Evolutionary conservation across 2,329 filamentous ascomycete species (phyloP).

Genomic region (Lojkania enalia): DNA sequence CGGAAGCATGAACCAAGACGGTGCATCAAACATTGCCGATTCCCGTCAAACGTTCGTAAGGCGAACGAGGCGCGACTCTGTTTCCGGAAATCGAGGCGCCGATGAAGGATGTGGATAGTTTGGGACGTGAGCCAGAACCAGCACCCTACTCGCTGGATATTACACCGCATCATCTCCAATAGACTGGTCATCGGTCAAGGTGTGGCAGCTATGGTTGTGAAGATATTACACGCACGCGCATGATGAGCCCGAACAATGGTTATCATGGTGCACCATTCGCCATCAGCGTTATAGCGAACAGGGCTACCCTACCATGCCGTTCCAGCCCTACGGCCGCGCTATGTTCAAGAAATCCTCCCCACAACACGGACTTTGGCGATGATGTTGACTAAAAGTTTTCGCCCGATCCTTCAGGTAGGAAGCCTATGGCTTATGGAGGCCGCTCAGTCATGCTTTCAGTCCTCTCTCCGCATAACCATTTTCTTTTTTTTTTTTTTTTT

Average conservation of each 20-base stretch:
- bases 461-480: too few species aligned
- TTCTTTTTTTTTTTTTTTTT: too few species aligned
- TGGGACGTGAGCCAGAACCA: slow-evolving; percentile 3
- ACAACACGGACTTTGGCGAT: not conserved
- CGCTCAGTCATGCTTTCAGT: not conserved
- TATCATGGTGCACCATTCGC: slow-evolving; percentile 1
- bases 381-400: not conserved
- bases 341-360: not conserved
- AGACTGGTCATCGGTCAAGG: slow-evolving; percentile 10
- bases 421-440: not conserved
- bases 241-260: not conserved
- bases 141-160: slow-evolving; percentile 14
- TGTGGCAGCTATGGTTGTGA: not conserved
- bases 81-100: not conserved
- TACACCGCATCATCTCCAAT: slow-evolving; percentile 16
- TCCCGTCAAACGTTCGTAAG: slow-evolving; percentile 1
- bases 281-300: not conserved
- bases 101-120: slow-evolving; percentile 1
- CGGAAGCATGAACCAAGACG: too few species aligned
- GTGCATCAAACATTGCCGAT: not conserved
- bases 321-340: slow-evolving; percentile 2
- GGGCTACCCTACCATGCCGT: not conserved
- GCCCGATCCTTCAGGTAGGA: not conserved
- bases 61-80: not conserved
- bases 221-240: slow-evolving; percentile 4